Conservation (phyloP, 2,329 filamentous ascomycete genomes). For the Aspergillus pseudoglaucus region DNA sequence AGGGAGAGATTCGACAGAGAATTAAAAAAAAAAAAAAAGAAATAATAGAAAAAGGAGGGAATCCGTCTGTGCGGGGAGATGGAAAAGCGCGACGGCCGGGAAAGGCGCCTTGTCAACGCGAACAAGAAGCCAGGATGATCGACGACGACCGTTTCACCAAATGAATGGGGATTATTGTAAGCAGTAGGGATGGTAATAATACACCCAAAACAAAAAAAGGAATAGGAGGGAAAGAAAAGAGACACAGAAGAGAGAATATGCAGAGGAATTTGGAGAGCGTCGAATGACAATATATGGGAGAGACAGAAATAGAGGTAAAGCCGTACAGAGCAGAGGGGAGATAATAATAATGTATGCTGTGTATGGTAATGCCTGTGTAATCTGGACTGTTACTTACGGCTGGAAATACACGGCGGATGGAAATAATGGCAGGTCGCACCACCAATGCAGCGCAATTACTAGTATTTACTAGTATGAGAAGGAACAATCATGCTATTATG, state of each 20-base stretch:
- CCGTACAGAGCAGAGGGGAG: too few relatives aligned
- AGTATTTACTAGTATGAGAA: too few relatives aligned
- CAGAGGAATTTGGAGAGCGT: not conserved
- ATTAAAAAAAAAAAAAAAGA: conserved; percentile 1
- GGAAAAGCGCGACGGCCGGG: not conserved
- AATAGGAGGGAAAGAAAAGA: conserved; percentile 7
- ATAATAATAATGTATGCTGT: too few relatives aligned
- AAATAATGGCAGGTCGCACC: too few relatives aligned
- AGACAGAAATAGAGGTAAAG: too few relatives aligned
- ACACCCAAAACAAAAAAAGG: conserved; percentile 2
- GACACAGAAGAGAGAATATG: not conserved
- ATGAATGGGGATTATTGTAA: not conserved
- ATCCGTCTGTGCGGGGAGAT: not conserved
- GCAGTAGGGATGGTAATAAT: not conserved
- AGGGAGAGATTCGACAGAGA: conserved; percentile 4
- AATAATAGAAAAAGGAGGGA: conserved; percentile 2
- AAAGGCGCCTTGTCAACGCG: not conserved
- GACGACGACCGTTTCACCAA: not conserved
- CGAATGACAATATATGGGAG: too few relatives aligned
- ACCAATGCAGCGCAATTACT: too few relatives aligned
- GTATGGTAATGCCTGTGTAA: too few relatives aligned
- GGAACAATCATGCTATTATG: too few relatives aligned
- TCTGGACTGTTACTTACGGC: too few relatives aligned
- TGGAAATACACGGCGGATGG: too few relatives aligned
- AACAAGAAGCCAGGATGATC: not conserved